Base-by-base conservation (phyloP, 177 flowering plant genomes). In the Vitis hybrid region DNA sequence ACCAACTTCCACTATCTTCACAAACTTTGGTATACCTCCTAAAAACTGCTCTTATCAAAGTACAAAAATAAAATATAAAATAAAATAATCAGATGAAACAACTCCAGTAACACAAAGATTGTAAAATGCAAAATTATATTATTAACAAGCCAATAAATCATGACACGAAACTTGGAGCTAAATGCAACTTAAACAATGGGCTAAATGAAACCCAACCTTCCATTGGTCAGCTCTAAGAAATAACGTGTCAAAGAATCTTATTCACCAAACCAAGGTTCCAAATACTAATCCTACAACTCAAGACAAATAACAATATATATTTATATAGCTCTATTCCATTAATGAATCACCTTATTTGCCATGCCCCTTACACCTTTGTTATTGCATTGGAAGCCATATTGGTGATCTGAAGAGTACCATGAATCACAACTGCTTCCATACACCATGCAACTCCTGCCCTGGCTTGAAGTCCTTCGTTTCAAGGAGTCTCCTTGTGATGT, bases 1-100 rank as follows among this genome's bases (percentile, higher is more conserved):
- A 72, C 97, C 99, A 80, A 95, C 99, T 87, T 95, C 99, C 58
- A 95, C 99, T 75, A 95, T 92, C 83, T 93, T 95, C 76, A 95
- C 99, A 85, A 77, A 89, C 64, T 75, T 85, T 51, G 97, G 97
- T 51, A 89, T 62, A 51, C 84, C 86, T 69, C 72, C 78, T 60
- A 89, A 71, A 64, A 89, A 72, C 99, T 91, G 86, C 75, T 71
- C 45, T 65, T 22, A 56, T 16, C 19, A 45, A 68, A 64, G 60
- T 16, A 49, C 49, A 18, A 18, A 55, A 59, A 33, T 33, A 33
- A 33, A 33, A 33, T 0, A 55, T 22, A 9, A 49, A 63, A 62
- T 22, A 63, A 5, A 55, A 55, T 14, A 18, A 59, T 39, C 53
- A 68, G 51, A 74, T 52, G 39, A 70, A 7, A 14, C 20, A 52